Conservation (phyloP, 1,139 yeast genomes). For the Candida frijolesensis region DNA sequence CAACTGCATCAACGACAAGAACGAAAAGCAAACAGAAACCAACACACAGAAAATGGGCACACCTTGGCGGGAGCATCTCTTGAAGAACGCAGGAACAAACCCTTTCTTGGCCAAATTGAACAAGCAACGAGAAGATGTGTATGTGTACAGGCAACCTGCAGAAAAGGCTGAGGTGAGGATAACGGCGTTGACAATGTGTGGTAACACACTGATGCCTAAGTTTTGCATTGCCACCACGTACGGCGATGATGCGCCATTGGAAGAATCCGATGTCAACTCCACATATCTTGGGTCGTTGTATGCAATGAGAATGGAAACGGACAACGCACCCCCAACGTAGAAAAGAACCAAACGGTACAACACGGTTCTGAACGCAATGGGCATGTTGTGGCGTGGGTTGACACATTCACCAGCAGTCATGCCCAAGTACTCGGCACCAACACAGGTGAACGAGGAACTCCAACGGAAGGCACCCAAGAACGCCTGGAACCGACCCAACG, state of each 20-base stretch:
- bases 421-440: conserved; percentile 83
- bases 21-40: conserved; percentile 27
- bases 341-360: conserved; percentile 70
- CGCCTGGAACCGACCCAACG: conserved; percentile 69
- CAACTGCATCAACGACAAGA: conserved; percentile 30
- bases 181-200: conserved; percentile 42
- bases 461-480: conserved; percentile 59
- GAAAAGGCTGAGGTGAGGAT: conserved; percentile 37
- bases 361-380: conserved; percentile 77
- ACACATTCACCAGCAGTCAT: conserved; percentile 84
- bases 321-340: conserved; percentile 56
- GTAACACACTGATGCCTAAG: conserved; percentile 38
- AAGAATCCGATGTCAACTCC: conserved; percentile 22
- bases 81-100: conserved; percentile 40
- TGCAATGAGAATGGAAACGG: conserved; percentile 42
- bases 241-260: conserved; percentile 43
- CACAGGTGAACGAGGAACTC: conserved; percentile 68
- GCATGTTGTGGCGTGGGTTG: conserved; percentile 76
- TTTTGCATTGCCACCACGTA: conserved; percentile 50
- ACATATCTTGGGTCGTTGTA: conserved; percentile 41
- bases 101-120: conserved; percentile 44
- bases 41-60: conserved; percentile 29
- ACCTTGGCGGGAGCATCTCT: conserved; percentile 31
- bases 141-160: conserved; percentile 48
- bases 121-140: conserved; percentile 45